Evolutionary conservation across 345 rosid species (phyloP).

Genomic region (Brassica juncea): DNA sequence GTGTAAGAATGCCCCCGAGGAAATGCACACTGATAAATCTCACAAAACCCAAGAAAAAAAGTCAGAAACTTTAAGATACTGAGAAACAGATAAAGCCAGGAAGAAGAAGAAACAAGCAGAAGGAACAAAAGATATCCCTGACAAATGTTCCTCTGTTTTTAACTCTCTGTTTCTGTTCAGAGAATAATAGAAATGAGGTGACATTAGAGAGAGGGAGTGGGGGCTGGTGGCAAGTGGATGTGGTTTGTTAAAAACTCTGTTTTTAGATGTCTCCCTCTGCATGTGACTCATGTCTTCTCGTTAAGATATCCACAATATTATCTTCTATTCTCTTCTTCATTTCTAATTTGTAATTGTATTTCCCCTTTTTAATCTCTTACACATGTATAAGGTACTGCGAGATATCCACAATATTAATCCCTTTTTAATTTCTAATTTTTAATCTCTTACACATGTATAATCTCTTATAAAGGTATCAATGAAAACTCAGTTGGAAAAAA

Average conservation of each 20-base stretch:
- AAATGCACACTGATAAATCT: slow-evolving; percentile 18
- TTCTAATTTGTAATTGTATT: not conserved
- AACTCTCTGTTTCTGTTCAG: slow-evolving; percentile 26
- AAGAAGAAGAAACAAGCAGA: slow-evolving; percentile 21
- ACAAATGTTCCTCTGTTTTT: slow-evolving; percentile 17
- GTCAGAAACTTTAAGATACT: slow-evolving; percentile 27
- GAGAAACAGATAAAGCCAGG: slow-evolving; percentile 19
- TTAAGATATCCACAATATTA: slow-evolving; percentile 11
- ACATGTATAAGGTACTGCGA: too few species aligned
- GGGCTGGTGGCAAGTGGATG: slow-evolving; percentile 66
- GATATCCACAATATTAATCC: too few species aligned
- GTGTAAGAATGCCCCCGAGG: slow-evolving; percentile 22
- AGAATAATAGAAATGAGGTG: slow-evolving; percentile 30
- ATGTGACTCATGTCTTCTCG: slow-evolving; percentile 56
- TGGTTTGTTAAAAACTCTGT: slow-evolving; percentile 21
- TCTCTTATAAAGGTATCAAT: too few species aligned
- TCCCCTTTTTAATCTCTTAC: too few species aligned
- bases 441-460: too few species aligned
- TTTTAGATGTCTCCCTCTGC: slow-evolving; percentile 50
- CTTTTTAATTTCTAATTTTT: too few species aligned
- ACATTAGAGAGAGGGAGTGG: not conserved
- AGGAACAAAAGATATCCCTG: slow-evolving; percentile 38
- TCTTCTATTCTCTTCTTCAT: slow-evolving; percentile 8
- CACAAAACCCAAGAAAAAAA: slow-evolving; percentile 3
- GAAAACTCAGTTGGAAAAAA: too few species aligned